phyloP scores from a whole-genome alignment of 805 yeast species.

The Lipomyces starkeyi region DNA sequence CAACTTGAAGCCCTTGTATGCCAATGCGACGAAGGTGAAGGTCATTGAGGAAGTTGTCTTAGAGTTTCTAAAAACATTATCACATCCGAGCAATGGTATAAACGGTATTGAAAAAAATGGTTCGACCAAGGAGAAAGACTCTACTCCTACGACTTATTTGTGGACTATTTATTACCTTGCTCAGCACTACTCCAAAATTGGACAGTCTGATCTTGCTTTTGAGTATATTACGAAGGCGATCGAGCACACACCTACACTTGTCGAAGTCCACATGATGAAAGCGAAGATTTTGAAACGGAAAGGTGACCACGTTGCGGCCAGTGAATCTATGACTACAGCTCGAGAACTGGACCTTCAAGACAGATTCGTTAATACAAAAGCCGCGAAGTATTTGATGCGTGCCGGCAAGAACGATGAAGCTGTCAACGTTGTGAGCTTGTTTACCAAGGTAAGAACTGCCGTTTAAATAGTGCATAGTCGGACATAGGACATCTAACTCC shows the following conservation, averaged over 20 bases:
- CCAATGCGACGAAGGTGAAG: conserved; percentile 49
- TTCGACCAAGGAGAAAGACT: conserved; percentile 31
- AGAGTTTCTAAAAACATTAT: conserved; percentile 49
- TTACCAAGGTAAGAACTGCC: conserved; percentile 58
- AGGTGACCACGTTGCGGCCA: conserved; percentile 68
- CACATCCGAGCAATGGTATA: conserved; percentile 19
- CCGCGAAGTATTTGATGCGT: conserved; percentile 81
- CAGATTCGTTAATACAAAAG: conserved; percentile 85
- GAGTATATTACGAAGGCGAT: conserved; percentile 66
- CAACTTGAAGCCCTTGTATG: conserved; percentile 80
- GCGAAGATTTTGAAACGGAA: conserved; percentile 79
- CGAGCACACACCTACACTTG: conserved; percentile 78
- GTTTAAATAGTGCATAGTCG: neutral
- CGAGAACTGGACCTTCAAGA: conserved; percentile 84
- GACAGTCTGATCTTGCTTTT: conserved; percentile 60
- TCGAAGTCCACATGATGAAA: conserved; percentile 79
- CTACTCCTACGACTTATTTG: conserved; percentile 49
- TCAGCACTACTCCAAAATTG: conserved; percentile 70
- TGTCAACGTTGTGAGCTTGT: conserved; percentile 70
- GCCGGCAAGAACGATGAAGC: conserved; percentile 79
- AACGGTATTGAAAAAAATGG: conserved; percentile 35
- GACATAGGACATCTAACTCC: neutral
- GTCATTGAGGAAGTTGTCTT: conserved; percentile 61
- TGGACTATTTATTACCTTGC: conserved; percentile 83
- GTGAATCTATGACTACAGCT: conserved; percentile 69